Conservation (phyloP, 2,329 filamentous ascomycete species). For the Beauveria medogensis region DNA sequence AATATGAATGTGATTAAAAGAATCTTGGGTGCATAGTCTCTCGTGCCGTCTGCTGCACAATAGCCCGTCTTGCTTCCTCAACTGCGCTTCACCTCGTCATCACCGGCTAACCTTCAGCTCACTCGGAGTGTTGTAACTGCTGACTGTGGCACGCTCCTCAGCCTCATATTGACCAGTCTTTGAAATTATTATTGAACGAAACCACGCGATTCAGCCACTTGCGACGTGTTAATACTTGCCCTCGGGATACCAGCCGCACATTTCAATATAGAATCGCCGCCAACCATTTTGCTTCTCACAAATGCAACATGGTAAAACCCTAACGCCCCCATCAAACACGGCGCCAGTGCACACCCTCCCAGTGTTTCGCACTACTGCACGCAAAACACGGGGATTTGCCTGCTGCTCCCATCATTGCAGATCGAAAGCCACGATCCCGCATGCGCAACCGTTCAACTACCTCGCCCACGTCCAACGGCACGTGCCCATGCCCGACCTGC, state of each 20-base stretch:
- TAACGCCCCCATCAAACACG: background rate
- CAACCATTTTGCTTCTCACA: background rate
- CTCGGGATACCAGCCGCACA: background rate
- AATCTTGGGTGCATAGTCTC: background rate
- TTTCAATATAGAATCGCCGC: background rate
- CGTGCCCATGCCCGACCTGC: background rate
- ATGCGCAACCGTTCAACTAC: background rate
- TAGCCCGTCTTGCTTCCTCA: background rate
- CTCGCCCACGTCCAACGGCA: background rate
- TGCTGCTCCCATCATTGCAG: background rate
- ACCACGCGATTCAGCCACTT: background rate
- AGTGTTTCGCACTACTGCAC: background rate
- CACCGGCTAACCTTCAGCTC: background rate
- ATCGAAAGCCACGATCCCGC: conserved; percentile 2
- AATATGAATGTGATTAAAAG: background rate
- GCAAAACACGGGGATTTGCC: background rate
- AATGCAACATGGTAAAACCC: too few species aligned
- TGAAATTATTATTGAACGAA: background rate
- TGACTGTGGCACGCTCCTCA: background rate
- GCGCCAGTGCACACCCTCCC: background rate
- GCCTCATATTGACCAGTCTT: background rate
- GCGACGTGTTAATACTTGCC: too few species aligned
- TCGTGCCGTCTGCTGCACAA: background rate
- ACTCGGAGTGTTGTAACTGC: background rate
- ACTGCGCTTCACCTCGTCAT: background rate